phyloP scores from a whole-genome alignment of 441 rosid genomes.

The Bruguiera hainesii region DNA sequence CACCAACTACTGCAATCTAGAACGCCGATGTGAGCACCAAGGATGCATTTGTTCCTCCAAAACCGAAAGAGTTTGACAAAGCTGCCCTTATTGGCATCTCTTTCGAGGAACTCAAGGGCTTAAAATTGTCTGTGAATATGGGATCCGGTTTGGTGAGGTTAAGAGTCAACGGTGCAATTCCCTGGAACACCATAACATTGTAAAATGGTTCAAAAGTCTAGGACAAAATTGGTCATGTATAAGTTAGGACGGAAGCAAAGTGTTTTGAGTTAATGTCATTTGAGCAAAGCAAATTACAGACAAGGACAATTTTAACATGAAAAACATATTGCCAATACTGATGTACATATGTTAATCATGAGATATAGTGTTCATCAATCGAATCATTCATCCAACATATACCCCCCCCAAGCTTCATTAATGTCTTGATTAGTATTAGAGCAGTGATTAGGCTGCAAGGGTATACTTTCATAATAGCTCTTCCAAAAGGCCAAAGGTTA shows the following conservation, averaged over 20 bases:
- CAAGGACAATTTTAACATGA: neutral
- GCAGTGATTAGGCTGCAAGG: too few species aligned
- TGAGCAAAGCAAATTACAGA: neutral
- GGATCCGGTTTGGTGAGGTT: slow-evolving; percentile 82
- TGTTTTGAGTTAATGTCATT: neutral
- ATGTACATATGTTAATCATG: too few species aligned
- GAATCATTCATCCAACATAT: neutral
- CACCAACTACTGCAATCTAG: slow-evolving; percentile 8
- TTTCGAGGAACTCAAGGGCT: slow-evolving; percentile 62
- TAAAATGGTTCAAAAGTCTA: slow-evolving; percentile 11
- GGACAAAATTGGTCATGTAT: neutral
- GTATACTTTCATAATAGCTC: too few species aligned
- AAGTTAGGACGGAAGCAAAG: neutral
- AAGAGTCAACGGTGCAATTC: slow-evolving; percentile 79
- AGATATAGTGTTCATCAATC: neutral
- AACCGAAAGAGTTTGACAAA: slow-evolving; percentile 87
- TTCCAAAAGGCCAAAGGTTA: neutral
- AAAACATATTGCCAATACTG: neutral
- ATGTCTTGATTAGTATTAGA: too few species aligned
- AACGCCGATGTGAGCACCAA: slow-evolving; percentile 47
- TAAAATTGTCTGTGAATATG: slow-evolving; percentile 49
- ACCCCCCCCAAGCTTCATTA: too few species aligned
- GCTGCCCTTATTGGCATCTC: slow-evolving; percentile 66
- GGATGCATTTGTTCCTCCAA: slow-evolving; percentile 92
- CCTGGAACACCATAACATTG: slow-evolving; percentile 46